Evolutionary conservation across 768 basidiomycete species (phyloP).

Genomic region (Leucocoprinus birnbaumii): DNA sequence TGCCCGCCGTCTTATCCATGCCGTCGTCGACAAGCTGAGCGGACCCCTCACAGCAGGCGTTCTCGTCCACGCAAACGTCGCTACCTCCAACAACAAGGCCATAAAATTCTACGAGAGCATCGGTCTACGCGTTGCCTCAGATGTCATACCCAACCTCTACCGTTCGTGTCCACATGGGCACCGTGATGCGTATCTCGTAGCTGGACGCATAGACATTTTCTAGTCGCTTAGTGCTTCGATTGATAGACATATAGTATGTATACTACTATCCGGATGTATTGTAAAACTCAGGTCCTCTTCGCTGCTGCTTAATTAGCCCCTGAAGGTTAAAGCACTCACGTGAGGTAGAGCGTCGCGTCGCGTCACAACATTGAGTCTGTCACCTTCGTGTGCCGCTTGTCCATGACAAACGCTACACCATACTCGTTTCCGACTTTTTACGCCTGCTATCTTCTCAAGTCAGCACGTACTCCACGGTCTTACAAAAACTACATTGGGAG

Average conservation of each 20-base stretch:
- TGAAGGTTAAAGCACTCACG: neutral
- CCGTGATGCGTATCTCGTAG: slow-evolving; percentile 40
- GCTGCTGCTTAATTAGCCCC: neutral
- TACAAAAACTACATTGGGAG: slow-evolving; percentile 75
- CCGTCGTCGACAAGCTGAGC: slow-evolving; percentile 26
- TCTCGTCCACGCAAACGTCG: slow-evolving; percentile 41
- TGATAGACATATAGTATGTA: slow-evolving; percentile 21
- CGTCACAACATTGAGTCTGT: slow-evolving; percentile 1
- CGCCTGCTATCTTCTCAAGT: slow-evolving; percentile 80
- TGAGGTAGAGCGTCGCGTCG: neutral
- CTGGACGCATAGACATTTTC: slow-evolving; percentile 7
- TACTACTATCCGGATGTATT: slow-evolving; percentile 20
- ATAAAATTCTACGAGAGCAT: slow-evolving; percentile 42
- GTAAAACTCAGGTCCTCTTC: slow-evolving; percentile 5
- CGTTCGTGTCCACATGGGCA: slow-evolving; percentile 30
- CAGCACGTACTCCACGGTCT: slow-evolving; percentile 50
- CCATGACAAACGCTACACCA: slow-evolving; percentile 10
- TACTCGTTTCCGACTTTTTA: slow-evolving; percentile 68
- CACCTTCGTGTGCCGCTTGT: neutral
- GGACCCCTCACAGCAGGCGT: slow-evolving; percentile 23
- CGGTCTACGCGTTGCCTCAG: slow-evolving; percentile 32
- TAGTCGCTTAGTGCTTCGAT: neutral
- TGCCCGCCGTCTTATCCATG: slow-evolving; percentile 36
- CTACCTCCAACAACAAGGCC: slow-evolving; percentile 38
- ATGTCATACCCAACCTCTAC: slow-evolving; percentile 36